Percentiles rank a stretch among this genome's conserved stretches.
phyloP scores from a whole-genome alignment of 2,329 filamentous ascomycete genomes.

The Neurospora crassa region DNA sequence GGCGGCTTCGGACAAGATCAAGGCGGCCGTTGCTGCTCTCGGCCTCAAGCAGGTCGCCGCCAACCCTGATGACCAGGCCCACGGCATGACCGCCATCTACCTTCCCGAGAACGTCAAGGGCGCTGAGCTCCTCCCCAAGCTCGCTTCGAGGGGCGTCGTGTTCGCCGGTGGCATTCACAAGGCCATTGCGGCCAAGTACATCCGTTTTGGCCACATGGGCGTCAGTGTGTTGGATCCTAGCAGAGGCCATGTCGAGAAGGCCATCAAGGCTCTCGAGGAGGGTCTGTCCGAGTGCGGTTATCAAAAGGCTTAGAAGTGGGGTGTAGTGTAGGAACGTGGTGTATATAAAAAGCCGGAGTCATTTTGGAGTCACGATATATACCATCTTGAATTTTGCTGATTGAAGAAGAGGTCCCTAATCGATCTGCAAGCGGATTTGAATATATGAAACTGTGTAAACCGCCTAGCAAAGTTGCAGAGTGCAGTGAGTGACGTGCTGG shows the following conservation, averaged over 20 bases:
- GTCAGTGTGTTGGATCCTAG: constrained; percentile 78
- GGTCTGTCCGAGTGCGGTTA: constrained; percentile 66
- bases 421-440: background rate
- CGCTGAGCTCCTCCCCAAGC: constrained; percentile 73
- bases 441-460: background rate
- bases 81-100: constrained; percentile 97
- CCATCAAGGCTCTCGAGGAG: constrained; percentile 66
- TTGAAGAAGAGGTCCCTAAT: background rate
- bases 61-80: constrained; percentile 84
- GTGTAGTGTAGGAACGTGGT: background rate
- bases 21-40: constrained; percentile 69
- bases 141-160: constrained; percentile 79
- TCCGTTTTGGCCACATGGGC: constrained; percentile 96
- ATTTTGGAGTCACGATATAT: background rate
- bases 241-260: constrained; percentile 74
- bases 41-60: constrained; percentile 80
- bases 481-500: background rate
- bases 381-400: background rate
- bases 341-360: constrained; percentile 3
- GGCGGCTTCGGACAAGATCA: constrained; percentile 73
- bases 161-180: constrained; percentile 96
- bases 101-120: constrained; percentile 76
- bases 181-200: constrained; percentile 87
- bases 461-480: background rate
- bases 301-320: constrained; percentile 30